Evolutionary conservation across 2,329 filamentous ascomycete species (phyloP).

Genomic region (Colletotrichum navitas): DNA sequence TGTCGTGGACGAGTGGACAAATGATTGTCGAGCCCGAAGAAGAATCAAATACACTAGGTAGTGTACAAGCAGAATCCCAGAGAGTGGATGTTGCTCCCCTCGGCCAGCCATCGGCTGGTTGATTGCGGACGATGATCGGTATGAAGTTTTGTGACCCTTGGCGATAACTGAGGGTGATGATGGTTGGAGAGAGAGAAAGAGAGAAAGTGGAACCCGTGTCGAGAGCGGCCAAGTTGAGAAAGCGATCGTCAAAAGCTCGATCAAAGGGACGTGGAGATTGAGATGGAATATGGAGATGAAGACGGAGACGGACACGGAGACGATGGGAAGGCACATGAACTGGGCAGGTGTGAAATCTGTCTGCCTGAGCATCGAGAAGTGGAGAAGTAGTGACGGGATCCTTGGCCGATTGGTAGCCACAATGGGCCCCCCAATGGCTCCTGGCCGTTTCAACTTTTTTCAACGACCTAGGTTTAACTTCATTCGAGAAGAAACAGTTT

Average conservation of each 20-base stretch:
- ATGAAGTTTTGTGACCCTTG: conserved; percentile 26
- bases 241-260: conserved; percentile 32
- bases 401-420: not conserved
- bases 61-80: not conserved
- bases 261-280: conserved; percentile 15
- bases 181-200: not conserved
- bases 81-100: not conserved
- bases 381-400: not conserved
- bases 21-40: not conserved
- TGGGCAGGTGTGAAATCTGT: not conserved
- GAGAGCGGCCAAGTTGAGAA: conserved; percentile 13
- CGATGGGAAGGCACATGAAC: not conserved
- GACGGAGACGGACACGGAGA: not conserved
- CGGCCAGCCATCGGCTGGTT: not conserved
- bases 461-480: not conserved
- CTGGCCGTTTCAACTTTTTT: conserved; percentile 32
- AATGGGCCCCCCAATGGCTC: conserved; percentile 24
- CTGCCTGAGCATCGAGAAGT: conserved; percentile 10
- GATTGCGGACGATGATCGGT: conserved; percentile 23
- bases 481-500: conserved; percentile 37
- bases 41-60: not conserved
- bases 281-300: not conserved
- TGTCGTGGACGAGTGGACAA: not conserved
- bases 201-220: not conserved
- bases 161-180: not conserved